Conservation (phyloP, 2,329 filamentous ascomycete genomes). For the Cladosporium cucumerinum region DNA sequence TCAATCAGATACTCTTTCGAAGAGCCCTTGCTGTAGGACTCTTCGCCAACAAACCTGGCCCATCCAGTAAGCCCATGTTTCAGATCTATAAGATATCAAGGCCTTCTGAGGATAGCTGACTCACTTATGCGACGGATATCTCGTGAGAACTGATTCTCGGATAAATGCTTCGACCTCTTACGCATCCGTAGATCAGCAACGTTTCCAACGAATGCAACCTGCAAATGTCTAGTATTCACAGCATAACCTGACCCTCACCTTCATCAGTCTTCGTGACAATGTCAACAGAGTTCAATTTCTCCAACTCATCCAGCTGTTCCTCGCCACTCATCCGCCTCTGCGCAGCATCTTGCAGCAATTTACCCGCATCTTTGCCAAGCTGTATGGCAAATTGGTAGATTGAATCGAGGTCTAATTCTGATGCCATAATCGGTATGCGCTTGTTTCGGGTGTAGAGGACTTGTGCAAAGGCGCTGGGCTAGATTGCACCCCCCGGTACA, state of each 20-base stretch:
- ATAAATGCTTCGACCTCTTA: constrained; percentile 71
- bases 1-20: constrained; percentile 67
- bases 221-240: no score
- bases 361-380: constrained; percentile 66
- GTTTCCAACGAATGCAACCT: background rate
- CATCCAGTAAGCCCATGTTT: background rate
- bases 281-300: constrained; percentile 75
- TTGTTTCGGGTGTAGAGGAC: background rate
- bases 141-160: constrained; percentile 54
- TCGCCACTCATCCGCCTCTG: constrained; percentile 50
- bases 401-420: constrained; percentile 52
- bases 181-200: background rate
- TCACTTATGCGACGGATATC: constrained; percentile 65
- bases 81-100: background rate
- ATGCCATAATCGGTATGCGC: background rate
- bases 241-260: constrained; percentile 44
- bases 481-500: background rate
- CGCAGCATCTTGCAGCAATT: constrained; percentile 64
- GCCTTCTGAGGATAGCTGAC: constrained; percentile 28
- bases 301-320: constrained; percentile 45
- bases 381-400: constrained; percentile 70
- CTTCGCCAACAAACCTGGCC: constrained; percentile 71
- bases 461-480: background rate
- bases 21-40: constrained; percentile 66
- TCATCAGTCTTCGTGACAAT: constrained; percentile 75